A percentile compares a stretch with the other conserved stretches of the same genome.
phyloP scores from a whole-genome alignment of 2,329 filamentous ascomycete species.

The Fusarium setosum region DNA sequence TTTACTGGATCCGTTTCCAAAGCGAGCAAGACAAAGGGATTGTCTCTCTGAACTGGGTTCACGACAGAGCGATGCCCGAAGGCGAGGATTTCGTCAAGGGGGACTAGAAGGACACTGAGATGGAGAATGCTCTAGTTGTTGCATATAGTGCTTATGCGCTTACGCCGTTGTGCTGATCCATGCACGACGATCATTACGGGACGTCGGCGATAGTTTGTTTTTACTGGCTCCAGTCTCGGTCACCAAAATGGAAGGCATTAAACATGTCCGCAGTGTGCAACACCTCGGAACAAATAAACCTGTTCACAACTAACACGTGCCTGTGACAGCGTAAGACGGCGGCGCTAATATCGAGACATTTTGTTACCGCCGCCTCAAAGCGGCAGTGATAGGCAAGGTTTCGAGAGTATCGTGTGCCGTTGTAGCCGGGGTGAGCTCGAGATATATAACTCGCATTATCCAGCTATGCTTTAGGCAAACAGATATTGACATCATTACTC shows the following conservation, averaged over 20 bases:
- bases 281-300: not conserved
- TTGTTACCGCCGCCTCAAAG: not conserved
- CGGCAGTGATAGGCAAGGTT: not conserved
- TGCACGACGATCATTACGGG: not conserved
- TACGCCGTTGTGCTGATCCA: not conserved
- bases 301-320: not conserved
- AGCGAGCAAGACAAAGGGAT: too few species aligned
- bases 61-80: too few species aligned
- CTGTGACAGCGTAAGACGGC: not conserved
- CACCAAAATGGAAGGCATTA: constrained; percentile 1
- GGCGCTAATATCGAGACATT: not conserved
- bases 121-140: too few species aligned
- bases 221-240: not conserved
- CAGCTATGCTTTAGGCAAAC: too few species aligned
- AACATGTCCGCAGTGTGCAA: not conserved
- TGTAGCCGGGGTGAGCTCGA: not conserved
- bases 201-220: not conserved
- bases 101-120: too few species aligned
- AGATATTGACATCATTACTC: not conserved
- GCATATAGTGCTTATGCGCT: not conserved
- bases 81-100: too few species aligned
- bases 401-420: not conserved
- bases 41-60: too few species aligned
- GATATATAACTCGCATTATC: not conserved
- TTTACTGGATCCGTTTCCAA: too few species aligned